Evolutionary conservation across 1,284 basidiomycete species (phyloP), one percentile per base, ranked within the genome.

Genomic region (Cutaneotrichosporon mucoides): DNA sequence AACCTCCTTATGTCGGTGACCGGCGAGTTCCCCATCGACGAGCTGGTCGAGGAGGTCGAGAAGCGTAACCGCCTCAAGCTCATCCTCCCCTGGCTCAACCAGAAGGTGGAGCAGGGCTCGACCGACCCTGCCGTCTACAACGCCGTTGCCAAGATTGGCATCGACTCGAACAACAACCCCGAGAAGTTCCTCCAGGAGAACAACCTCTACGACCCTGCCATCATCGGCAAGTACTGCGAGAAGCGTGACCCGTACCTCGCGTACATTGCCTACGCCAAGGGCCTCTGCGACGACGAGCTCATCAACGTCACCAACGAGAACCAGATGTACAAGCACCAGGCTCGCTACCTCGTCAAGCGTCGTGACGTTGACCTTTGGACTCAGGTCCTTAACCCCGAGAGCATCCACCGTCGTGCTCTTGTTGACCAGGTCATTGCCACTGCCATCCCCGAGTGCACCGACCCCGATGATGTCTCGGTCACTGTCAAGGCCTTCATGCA

Each of bases 281-380:
- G 96, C 66, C 90, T 98, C 81, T 99, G 96, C 74, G 96, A 99
- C 69, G 93, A 99, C 10, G 96, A 99, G 79, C 85, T 99, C 67
- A 93, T 99, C 75, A 79, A 86, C 38, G 95, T 99, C 78, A 99
- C 96, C 57, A 99, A 99, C 76, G 95, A 97, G 70, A 99, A 99
- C 81, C 89, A 93, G 38, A 99, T 99, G 96, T 99, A 96, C 85
- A 99, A 99, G 81, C 95, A 99, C 75, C 96, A 99, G 79, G 91
- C 96, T 56, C 87, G 96, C 43, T 99, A 99, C 81, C 86, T 99
- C 63, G 92, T 98, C 75, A 97, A 95, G 81, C 88, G 96, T 66
- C 90, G 95, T 64, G 88, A 94, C 66, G 86, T 91, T 24, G 95
- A 99, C 66, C 86, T 99, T 47, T 99, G 96, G 96, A 87, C 88